Conservation (phyloP, 2,329 filamentous ascomycete genomes). For the Scleromitrula shiraiana region DNA sequence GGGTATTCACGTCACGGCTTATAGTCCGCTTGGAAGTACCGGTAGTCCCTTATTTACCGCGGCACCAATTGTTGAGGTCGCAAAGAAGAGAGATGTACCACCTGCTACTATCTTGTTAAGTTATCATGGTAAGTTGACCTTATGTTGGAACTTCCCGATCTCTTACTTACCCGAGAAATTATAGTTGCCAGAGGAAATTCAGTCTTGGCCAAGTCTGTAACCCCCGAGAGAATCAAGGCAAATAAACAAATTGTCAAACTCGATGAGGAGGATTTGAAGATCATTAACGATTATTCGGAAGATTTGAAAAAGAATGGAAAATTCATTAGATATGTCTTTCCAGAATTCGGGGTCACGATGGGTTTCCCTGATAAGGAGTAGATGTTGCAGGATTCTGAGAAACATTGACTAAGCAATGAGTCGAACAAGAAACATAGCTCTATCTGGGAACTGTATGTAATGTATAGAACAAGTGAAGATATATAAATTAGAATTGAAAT, state of each 20-base stretch:
- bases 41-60: constrained; percentile 45
- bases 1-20: constrained; percentile 45
- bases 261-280: constrained; percentile 53
- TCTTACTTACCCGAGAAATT: too few species aligned
- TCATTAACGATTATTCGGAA: constrained; percentile 46
- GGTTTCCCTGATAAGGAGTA: constrained; percentile 54
- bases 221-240: constrained; percentile 57
- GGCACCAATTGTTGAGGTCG: constrained; percentile 52
- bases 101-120: constrained; percentile 60
- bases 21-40: constrained; percentile 36
- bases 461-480: too few species aligned
- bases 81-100: constrained; percentile 53
- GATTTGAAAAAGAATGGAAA: constrained; percentile 41
- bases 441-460: too few species aligned
- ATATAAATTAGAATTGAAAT: too few species aligned
- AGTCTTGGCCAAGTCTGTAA: constrained; percentile 68
- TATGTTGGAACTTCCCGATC: too few species aligned
- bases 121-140: constrained; percentile 55
- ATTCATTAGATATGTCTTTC: constrained; percentile 57
- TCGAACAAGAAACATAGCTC: too few species aligned
- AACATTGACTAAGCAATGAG: too few species aligned
- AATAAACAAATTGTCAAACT: constrained; percentile 62
- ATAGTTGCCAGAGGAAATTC: constrained; percentile 63
- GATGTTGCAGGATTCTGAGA: background rate
- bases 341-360: constrained; percentile 60